Conservation (phyloP, 1,284 basidiomycete species). For the Mycosarcoma maydis region DNA sequence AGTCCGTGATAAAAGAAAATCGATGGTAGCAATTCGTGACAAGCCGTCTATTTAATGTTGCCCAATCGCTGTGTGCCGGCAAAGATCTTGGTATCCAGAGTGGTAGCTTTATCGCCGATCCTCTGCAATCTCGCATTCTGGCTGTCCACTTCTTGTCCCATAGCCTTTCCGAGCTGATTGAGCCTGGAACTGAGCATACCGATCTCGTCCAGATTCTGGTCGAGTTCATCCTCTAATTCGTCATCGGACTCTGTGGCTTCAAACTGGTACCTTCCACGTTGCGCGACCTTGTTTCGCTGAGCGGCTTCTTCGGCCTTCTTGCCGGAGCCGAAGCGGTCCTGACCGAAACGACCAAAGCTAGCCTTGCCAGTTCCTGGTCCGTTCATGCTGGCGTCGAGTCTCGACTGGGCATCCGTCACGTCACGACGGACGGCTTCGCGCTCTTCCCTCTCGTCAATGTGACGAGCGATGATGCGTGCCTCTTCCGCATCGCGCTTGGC, state of each 20-base stretch:
- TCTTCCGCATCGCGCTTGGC: constrained; percentile 89
- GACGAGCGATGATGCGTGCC: constrained; percentile 84
- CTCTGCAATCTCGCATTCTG: constrained; percentile 62
- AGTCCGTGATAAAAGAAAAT: no score
- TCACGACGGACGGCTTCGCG: constrained; percentile 71
- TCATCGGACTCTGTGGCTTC: constrained; percentile 96
- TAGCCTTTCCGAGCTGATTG: constrained; percentile 83
- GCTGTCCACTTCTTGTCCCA: constrained; percentile 72
- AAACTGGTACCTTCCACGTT: constrained; percentile 88
- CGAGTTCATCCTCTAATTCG: constrained; percentile 81
- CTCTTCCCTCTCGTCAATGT: constrained; percentile 86
- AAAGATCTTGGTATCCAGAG: constrained; percentile 62
- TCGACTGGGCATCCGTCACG: constrained; percentile 84
- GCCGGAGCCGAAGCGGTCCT: constrained; percentile 49
- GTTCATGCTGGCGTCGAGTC: constrained; percentile 77
- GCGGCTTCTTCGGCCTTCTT: constrained; percentile 33
- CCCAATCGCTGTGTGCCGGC: constrained; percentile 62
- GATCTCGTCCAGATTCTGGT: constrained; percentile 91
- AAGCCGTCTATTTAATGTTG: constrained; percentile 49
- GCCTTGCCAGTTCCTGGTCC: constrained; percentile 53
- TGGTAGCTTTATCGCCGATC: constrained; percentile 62
- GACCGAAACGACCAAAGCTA: constrained; percentile 51
- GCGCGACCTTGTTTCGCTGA: constrained; percentile 69
- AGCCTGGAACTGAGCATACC: constrained; percentile 81
- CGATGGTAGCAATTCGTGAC: not conserved